Evolutionary conservation across 768 basidiomycete genomes (phyloP), one percentile per base, ranked within the genome.

Genomic region (Agaricus blazei): DNA sequence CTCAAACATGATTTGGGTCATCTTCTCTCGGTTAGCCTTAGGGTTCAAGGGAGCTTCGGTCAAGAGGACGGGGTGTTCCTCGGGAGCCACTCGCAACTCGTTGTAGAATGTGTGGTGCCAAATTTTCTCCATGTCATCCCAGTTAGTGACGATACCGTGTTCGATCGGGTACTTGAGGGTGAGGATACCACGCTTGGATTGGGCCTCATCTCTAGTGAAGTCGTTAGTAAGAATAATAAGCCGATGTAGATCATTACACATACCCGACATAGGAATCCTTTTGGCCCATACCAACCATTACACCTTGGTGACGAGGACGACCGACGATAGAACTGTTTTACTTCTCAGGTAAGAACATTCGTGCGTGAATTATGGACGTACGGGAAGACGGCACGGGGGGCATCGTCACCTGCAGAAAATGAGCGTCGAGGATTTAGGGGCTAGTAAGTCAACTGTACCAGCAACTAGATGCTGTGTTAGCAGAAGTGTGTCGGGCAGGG

Each of bases 101-200:
- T 94, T 94, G 83, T 92, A 95, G 75, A 95, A 96, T 29, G 93
- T 94, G 78, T 95, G 93, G 71, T 94, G 92, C 93, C 93, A 96
- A 70, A 95, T 95, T 77, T 95, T 94, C 78, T 96, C 94, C 93
- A 95, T 95, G 74, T 95, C 93, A 65, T 95, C 94, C 94, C 94
- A 97, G 84, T 97, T 94, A 72, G 93, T 94, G 70, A 96, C 90
- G 68, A 93, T 90, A 73, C 92, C 92, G 75, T 93, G 91, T 70
- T 93, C 91, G 62, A 93, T 93, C 51, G 92, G 92, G 75, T 94
- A 91, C 74, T 93, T 92, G 63, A 94, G 74, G 51, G 87, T 89
- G 60, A 94, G 79, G 70, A 94, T 91, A 79, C 93, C 92, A 72
- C 92, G 88, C 80, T 94, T 94, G 37, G 91, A 88, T 68, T 93